Conservation (phyloP, 768 basidiomycete genomes). For the Boletus coccyginus region DNA sequence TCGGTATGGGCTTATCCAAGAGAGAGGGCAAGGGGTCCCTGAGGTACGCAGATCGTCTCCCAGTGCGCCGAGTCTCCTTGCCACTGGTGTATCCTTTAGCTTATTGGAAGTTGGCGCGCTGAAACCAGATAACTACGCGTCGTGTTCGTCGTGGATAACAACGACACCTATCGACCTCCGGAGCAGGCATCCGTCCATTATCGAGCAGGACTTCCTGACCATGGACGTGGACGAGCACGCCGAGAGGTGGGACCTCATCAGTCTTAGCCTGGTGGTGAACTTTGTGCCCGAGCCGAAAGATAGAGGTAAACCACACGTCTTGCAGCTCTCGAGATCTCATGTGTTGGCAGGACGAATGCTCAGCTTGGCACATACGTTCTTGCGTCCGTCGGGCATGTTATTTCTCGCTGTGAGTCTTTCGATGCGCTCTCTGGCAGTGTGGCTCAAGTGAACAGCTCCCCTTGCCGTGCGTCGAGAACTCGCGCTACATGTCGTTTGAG, state of each 20-base stretch:
- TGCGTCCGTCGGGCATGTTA: conserved; percentile 53
- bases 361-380: conserved; percentile 52
- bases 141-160: conserved; percentile 68
- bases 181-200: conserved; percentile 76
- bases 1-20: conserved; percentile 41
- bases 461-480: conserved; percentile 80
- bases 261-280: conserved; percentile 86
- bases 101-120: conserved; percentile 89
- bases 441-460: conserved; percentile 58
- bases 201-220: conserved; percentile 82
- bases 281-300: conserved; percentile 76
- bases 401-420: conserved; percentile 63
- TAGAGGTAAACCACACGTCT: conserved; percentile 51
- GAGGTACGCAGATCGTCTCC: conserved; percentile 30
- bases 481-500: conserved; percentile 71
- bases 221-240: conserved; percentile 51
- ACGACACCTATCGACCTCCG: conserved; percentile 78
- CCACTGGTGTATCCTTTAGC: conserved; percentile 35
- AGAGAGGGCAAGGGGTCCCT: conserved; percentile 25
- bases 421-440: neutral
- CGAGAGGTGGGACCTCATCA: conserved; percentile 73
- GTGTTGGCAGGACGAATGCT: conserved; percentile 65
- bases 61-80: neutral
- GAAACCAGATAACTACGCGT: conserved; percentile 74
- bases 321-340: conserved; percentile 2